Conservation (phyloP, 2,329 filamentous ascomycete genomes). For the Pseudopithomyces maydicus region DNA sequence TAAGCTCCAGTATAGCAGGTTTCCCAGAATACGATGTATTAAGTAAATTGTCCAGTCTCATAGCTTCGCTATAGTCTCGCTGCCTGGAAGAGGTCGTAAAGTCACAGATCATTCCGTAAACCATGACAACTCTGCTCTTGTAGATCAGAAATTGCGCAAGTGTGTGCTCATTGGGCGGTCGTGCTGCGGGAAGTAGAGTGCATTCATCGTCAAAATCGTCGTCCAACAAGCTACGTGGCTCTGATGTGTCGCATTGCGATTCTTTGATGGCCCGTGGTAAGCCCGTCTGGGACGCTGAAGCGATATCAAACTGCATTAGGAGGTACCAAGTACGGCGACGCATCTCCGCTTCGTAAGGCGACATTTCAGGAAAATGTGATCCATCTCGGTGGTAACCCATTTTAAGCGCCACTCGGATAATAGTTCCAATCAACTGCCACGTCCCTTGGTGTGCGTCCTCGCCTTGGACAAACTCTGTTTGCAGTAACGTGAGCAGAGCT, state of each 20-base stretch:
- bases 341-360: not conserved
- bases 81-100: not conserved
- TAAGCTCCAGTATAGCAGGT: not conserved
- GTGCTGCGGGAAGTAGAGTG: not conserved
- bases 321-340: constrained; percentile 1
- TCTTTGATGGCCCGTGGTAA: not conserved
- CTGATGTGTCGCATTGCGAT: not conserved
- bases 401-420: constrained; percentile 1
- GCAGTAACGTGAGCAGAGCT: not conserved
- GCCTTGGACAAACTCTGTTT: not conserved
- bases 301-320: not conserved
- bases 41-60: not conserved
- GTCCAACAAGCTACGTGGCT: not conserved
- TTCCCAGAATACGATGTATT: not conserved
- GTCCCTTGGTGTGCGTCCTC: not conserved
- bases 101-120: constrained; percentile 2
- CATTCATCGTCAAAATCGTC: not conserved
- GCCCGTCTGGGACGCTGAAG: not conserved
- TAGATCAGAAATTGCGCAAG: not conserved
- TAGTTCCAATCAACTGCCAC: not conserved
- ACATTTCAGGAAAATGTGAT: not conserved
- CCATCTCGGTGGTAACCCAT: constrained; percentile 3
- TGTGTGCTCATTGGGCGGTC: not conserved
- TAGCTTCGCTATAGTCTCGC: not conserved
- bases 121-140: not conserved